A percentile compares a stretch with the other conserved stretches of the same genome.
Conservation (phyloP, 352 stramenopile species). For the Aphanomyces cochlioides region DNA sequence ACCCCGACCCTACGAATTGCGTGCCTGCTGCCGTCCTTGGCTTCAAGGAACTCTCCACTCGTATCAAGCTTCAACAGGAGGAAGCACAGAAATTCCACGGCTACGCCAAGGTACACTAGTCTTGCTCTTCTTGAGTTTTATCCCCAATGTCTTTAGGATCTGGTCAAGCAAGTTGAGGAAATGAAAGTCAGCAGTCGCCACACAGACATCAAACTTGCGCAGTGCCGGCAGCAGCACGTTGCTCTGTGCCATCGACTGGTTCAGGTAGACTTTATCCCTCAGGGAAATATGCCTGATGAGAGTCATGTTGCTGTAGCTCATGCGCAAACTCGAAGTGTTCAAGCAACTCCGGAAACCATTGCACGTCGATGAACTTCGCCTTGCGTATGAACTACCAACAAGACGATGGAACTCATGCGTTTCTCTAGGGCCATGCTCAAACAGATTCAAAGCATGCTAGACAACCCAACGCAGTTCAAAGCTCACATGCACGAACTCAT, state of each 20-base stretch:
- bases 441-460: slow-evolving; percentile 74
- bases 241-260: slow-evolving; percentile 80
- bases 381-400: slow-evolving; percentile 49
- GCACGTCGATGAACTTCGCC: slow-evolving; percentile 68
- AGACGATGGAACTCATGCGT: not conserved
- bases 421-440: slow-evolving; percentile 64
- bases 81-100: slow-evolving; percentile 78
- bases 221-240: slow-evolving; percentile 78
- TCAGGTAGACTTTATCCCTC: slow-evolving; percentile 40
- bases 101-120: slow-evolving; percentile 45
- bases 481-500: slow-evolving; percentile 75
- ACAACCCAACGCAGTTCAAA: slow-evolving; percentile 84
- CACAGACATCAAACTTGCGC: slow-evolving; percentile 81
- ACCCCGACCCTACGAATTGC: slow-evolving; percentile 77
- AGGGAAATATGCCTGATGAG: not conserved
- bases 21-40: slow-evolving; percentile 71
- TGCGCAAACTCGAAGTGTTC: slow-evolving; percentile 85
- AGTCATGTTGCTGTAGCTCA: slow-evolving; percentile 42
- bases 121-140: not conserved
- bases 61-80: slow-evolving; percentile 76
- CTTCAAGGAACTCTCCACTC: slow-evolving; percentile 76
- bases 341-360: slow-evolving; percentile 83
- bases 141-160: slow-evolving; percentile 34
- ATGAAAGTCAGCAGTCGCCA: slow-evolving; percentile 78
- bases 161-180: slow-evolving; percentile 65